A percentile compares a stretch with the other conserved stretches of the same genome.
phyloP scores from a whole-genome alignment of 2,329 filamentous ascomycete genomes.

The Fusarium sp. region DNA sequence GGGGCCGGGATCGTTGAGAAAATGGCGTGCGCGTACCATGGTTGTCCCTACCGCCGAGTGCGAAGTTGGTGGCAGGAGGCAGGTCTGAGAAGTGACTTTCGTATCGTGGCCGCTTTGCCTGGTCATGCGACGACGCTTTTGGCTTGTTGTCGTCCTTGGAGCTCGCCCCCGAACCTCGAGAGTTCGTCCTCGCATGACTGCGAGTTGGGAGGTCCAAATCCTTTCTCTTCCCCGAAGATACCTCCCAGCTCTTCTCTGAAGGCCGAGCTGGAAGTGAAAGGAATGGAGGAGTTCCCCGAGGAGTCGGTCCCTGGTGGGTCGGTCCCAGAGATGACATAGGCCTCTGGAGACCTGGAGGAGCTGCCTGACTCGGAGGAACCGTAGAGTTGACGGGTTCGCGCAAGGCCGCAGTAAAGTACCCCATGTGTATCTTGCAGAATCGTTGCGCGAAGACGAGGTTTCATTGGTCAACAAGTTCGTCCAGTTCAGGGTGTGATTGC shows the following conservation, averaged over 20 bases:
- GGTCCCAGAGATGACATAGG: neutral
- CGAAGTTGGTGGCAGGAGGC: neutral
- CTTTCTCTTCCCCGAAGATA: neutral
- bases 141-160: neutral
- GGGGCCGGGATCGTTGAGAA: neutral
- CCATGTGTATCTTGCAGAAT: slow-evolving; percentile 12
- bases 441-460: slow-evolving; percentile 22
- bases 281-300: neutral
- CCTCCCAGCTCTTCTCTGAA: neutral
- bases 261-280: neutral
- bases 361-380: too few species aligned
- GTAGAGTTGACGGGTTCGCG: neutral
- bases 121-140: neutral
- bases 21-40: neutral
- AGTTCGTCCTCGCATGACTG: neutral
- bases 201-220: neutral
- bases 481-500: neutral
- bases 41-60: neutral
- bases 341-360: neutral
- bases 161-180: neutral
- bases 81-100: neutral
- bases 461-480: slow-evolving; percentile 30
- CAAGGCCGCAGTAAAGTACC: slow-evolving; percentile 4
- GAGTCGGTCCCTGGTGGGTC: too few species aligned
- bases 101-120: neutral